Evolutionary conservation across 495 filamentous ascomycete genomes (phyloP), one percentile per base, ranked within the genome.

Genomic region (Mytilinidion resinicola): DNA sequence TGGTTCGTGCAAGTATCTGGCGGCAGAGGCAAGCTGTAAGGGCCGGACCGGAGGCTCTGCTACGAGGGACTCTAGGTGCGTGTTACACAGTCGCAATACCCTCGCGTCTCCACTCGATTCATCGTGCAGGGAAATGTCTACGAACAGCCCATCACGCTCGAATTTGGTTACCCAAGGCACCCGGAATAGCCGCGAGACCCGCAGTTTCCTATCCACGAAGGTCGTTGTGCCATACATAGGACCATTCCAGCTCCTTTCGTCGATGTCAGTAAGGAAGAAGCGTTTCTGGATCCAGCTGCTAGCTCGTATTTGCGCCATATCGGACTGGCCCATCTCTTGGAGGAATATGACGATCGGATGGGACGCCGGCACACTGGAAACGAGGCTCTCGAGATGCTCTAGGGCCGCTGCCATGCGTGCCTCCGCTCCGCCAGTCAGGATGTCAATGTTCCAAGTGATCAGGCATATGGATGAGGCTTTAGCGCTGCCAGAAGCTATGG

Each of bases 61-160:
- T 0, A 61, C 64, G 1, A 83, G 70, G 9, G 77, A 79, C 59
- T 83, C 81, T 15, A 82, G 76, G 58, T 84, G 81, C 4, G 78
- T 74, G 57, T 77, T 79, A 60, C 80, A 77, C 7, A 83, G 57
- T 33, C 80, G 72, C 0, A 82, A 30, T 5, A 61, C 47, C n/a
- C 34, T 25, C 1, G 21, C 43, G 4, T 33, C 35, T 0, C 59
- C 65, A 12, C 50, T 57, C 33, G 19, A 41, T 25, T 30, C 37
- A 14, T 19, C 52, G 10, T 42, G 39, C 17, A 73, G 42, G 4
- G 43, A 7, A 15, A 81, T 56, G 48, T 83, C 80, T 30, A 80
- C 72, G 49, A 81, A 80, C 0, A 82, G 63, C 1, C 62, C 80
- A 66, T 82, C 80, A 9, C 80, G 69, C 41, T 73, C 67, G 71